Evolutionary conservation across 192 early-diverging fungal species (phyloP).

Genomic region (Glomus cerebriforme): DNA sequence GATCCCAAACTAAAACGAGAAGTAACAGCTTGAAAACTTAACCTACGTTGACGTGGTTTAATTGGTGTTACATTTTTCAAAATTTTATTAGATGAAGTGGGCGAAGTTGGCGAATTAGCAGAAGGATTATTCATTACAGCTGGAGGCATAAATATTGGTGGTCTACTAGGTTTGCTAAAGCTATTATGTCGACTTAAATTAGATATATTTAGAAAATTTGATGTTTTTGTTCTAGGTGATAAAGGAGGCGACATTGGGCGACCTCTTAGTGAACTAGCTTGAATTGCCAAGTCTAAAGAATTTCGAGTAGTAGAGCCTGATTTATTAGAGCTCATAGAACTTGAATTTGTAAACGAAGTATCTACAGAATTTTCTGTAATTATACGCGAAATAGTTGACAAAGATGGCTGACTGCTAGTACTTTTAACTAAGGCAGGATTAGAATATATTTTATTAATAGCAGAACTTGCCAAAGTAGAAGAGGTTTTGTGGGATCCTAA

Average conservation of each 20-base stretch:
- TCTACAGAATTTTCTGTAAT: background rate
- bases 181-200: constrained; percentile 1
- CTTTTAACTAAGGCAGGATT: constrained; percentile 2
- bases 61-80: background rate
- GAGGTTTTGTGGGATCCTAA: background rate
- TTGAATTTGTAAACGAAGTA: background rate
- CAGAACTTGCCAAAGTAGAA: background rate
- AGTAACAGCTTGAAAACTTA: constrained; percentile 32
- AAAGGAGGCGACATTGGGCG: background rate
- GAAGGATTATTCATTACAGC: constrained; percentile 17
- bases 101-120: background rate
- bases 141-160: background rate
- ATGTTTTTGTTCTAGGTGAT: constrained; percentile 9
- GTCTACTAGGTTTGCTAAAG: constrained; percentile 14
- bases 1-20: constrained; percentile 17
- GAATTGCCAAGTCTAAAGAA: background rate
- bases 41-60: constrained; percentile 23
- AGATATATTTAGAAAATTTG: background rate
- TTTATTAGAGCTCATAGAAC: background rate
- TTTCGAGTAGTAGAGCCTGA: background rate
- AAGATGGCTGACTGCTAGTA: constrained; percentile 14
- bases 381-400: background rate
- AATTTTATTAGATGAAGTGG: constrained; percentile 4
- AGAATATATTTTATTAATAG: constrained; percentile 4
- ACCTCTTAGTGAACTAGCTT: background rate